These are phyloP conservation scores for Aspergillus hiratsukae DNA, from an alignment of 2,329 filamentous ascomycete genomes.

Conservation along the genomic window DNA sequence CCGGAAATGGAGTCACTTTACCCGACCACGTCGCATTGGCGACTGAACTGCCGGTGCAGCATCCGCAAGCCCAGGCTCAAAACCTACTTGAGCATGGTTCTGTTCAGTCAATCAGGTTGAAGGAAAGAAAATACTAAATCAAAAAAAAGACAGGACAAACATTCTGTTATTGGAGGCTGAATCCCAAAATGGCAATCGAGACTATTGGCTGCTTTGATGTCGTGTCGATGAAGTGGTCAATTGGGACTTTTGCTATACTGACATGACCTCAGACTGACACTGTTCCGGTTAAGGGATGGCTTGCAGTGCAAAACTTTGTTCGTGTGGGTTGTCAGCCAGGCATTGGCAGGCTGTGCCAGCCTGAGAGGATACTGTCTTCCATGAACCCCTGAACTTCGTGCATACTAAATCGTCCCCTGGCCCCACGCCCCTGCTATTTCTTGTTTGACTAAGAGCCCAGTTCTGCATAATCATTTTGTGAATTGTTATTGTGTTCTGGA, in stretches of 20 bases:
- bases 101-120: not conserved
- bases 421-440: slow-evolving; percentile 9
- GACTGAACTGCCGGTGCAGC: not conserved
- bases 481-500: not conserved
- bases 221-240: not conserved
- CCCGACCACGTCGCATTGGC: not conserved
- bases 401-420: slow-evolving; percentile 13
- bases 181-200: not conserved
- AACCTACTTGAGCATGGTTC: not conserved
- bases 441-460: slow-evolving; percentile 4
- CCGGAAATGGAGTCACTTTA: not conserved
- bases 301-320: slow-evolving; percentile 3
- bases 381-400: slow-evolving; percentile 18
- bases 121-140: not conserved
- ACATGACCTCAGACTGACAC: slow-evolving; percentile 2
- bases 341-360: slow-evolving; percentile 3
- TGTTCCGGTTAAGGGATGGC: slow-evolving; percentile 8
- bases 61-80: not conserved
- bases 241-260: not conserved
- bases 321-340: slow-evolving; percentile 6
- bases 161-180: not conserved
- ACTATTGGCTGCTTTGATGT: slow-evolving; percentile 1
- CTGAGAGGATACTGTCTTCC: slow-evolving; percentile 7
- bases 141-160: not conserved
- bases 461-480: not conserved